Base-by-base conservation (phyloP, 2,329 filamentous ascomycete genomes). In the Xylaria sp. region DNA sequence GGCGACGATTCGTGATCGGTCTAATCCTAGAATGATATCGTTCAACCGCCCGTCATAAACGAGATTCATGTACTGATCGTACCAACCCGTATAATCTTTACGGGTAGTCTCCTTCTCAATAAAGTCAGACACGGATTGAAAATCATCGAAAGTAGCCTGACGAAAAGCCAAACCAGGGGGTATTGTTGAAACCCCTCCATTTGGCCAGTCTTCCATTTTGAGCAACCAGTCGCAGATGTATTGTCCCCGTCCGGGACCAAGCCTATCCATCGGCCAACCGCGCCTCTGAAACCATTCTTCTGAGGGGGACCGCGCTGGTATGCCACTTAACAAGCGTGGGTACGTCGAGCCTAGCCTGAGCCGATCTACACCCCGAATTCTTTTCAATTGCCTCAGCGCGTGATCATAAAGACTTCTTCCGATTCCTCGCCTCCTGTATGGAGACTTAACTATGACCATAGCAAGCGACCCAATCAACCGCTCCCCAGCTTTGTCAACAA, bases 281-380 rank as follows among this genome's bases (percentile, higher is more conserved):
- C 85, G 81, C 39, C 81, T 81, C 50, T 79, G 77, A 69, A 89
- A 87, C 87, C 87, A 89, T 25, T 81, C 80, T 60, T 82, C 77
- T 5, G 78, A 79, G 4, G 77, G 72, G 36, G 80, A 76, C 13
- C 81, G 81, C 3, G 77, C 67, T 0, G 85, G 85, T 44, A 86
- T 79, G 0, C 87, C 87, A 71, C 85, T 86, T 5, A 89, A 75
- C 0, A 89, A 79, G 27, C 87, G 82, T 29, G 87, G 87, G 70
- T 88, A 89, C 0, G 85, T 85, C 71, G 83, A 86, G 54, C 87
- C 87, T 11, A 89, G 79, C 69, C 87, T 86, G 54, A 89, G 76
- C 17, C 84, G 82, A 45, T 81, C 81, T 17, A 89, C 82, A 17
- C 85, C 86, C 25, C 82, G 80, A 38, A 84, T 85, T 62, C 79